Conservation (phyloP, 345 rosid genomes). For the Carallia pectinifolia region DNA sequence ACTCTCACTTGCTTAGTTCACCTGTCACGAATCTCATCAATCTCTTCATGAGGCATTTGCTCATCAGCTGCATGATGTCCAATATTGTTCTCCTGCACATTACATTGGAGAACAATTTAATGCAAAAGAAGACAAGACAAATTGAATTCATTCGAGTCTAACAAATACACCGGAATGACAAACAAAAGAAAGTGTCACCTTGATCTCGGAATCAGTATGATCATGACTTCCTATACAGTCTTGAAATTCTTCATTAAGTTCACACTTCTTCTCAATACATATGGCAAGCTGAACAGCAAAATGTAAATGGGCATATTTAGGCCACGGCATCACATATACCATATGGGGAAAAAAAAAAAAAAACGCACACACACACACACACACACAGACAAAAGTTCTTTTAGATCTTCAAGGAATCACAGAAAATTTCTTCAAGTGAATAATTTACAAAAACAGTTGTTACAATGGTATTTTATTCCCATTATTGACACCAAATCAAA, state of each 20-base stretch:
- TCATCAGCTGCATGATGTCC: constrained; percentile 33
- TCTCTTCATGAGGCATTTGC: constrained; percentile 27
- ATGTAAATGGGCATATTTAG: constrained; percentile 16
- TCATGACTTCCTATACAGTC: constrained; percentile 78
- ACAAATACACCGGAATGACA: constrained; percentile 17
- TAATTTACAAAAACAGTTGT: too few relatives aligned
- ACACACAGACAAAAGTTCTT: too few relatives aligned
- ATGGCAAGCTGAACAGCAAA: constrained; percentile 69
- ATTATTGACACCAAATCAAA: too few relatives aligned
- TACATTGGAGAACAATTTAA: constrained; percentile 26
- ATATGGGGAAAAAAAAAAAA: too few relatives aligned
- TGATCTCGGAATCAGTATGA: constrained; percentile 29
- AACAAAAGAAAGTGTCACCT: constrained; percentile 34
- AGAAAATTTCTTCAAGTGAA: too few relatives aligned
- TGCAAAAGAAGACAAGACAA: constrained; percentile 14
- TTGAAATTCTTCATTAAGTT: constrained; percentile 73
- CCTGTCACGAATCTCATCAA: constrained; percentile 72
- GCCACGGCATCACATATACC: background rate
- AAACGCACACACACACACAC: too few relatives aligned
- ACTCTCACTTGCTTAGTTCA: constrained; percentile 87
- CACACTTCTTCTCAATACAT: constrained; percentile 86
- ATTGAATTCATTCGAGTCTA: background rate
- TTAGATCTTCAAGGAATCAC: too few relatives aligned
- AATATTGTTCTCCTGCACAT: constrained; percentile 58
- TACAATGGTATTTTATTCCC: too few relatives aligned